These are phyloP conservation scores for Ramaria rubella DNA, from an alignment of 768 basidiomycete genomes.

Conservation along the genomic window DNA sequence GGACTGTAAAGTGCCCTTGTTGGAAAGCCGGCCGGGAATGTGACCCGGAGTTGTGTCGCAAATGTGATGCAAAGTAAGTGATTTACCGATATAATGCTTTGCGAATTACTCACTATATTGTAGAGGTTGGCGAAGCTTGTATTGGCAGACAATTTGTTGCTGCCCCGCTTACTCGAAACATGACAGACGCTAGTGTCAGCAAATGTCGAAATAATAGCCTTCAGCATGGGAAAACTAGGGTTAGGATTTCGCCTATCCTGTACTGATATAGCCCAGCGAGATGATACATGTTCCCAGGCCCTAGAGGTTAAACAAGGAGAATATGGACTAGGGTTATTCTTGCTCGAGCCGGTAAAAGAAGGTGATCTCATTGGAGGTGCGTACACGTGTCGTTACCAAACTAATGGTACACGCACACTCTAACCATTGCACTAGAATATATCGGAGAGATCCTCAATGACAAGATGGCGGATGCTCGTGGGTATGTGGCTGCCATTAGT, in stretches of 20 bases:
- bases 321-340: conserved; percentile 52
- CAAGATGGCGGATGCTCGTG: conserved; percentile 3
- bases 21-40: conserved; percentile 49
- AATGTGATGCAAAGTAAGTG: conserved; percentile 45
- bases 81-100: background rate
- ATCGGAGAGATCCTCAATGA: conserved; percentile 45
- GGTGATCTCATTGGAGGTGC: conserved; percentile 47
- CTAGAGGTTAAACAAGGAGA: conserved; percentile 37
- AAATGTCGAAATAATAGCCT: conserved; percentile 45
- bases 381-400: background rate
- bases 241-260: conserved; percentile 16
- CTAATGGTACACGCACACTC: no score
- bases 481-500: conserved; percentile 20
- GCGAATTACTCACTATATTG: background rate
- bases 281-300: conserved; percentile 21
- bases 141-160: no score
- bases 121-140: background rate
- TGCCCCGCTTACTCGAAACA: background rate
- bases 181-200: conserved; percentile 24
- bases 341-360: conserved; percentile 35
- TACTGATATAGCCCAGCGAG: background rate
- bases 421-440: conserved; percentile 43
- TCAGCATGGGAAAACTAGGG: conserved; percentile 41
- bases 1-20: conserved; percentile 48
- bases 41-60: conserved; percentile 56